Base-by-base conservation (phyloP, 305 asterid genomes). In the Rubia occidens region DNA sequence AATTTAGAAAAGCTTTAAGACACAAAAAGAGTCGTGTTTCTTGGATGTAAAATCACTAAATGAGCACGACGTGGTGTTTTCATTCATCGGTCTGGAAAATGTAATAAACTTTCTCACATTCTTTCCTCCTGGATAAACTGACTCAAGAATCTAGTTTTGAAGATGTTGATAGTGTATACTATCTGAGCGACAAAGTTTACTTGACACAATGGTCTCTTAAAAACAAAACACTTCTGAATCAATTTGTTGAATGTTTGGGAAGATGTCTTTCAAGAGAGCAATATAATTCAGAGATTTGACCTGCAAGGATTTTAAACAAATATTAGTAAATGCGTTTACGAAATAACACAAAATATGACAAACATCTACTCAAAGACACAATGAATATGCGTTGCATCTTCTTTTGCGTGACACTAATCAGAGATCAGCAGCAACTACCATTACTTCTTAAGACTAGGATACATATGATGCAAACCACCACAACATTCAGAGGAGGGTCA, bases 231-330 rank as follows among this genome's bases (percentile, higher is more conserved):
- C 66, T 77, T 86, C 83, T 26, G 96, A 86, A 82, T 95, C 99
- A 54, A 95, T 66, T 80, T 91, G 99, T 86, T 95, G 82, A 72
- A 91, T 74, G 59, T 86, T 89, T 39, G 89, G 94, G 80, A 91
- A 87, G 78, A 87, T 76, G 67, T 78, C 86, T 75, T 85, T 86
- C 87, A 91, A 75, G 69, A 88, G 77, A 61, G 86, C 66, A 58
- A 81, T 45, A 71, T 91, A 95, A 72, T 75, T 77, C 14, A 89
- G 84, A 77, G 87, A 78, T 62, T 69, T 84, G 44, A 88, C 96
- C 99, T 94, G 95, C 87, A 84, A 54, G 39, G 42, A 26, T n/a
- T 55, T 32, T 39, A 60, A 49, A 69, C 39, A 75, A 76, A 59
- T 32, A 47, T 72, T 58, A 71, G 65, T 26, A 54, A 17, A 17